Evolutionary conservation across 306 rosid genomes (phyloP).

Genomic region (Prunus mira): DNA sequence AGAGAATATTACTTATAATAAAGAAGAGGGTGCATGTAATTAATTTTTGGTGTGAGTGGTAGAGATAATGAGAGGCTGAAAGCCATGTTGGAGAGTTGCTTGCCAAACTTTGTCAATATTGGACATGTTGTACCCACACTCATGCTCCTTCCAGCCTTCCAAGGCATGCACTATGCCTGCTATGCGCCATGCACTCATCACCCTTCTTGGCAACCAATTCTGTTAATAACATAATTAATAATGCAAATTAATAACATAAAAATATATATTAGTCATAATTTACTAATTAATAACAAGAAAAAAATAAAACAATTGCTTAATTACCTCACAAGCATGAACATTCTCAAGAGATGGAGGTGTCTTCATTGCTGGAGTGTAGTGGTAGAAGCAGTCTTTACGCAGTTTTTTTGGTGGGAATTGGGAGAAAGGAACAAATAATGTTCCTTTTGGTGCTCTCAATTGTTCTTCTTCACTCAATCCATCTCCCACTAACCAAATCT

Average conservation of each 20-base stretch:
- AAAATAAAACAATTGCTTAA: background rate
- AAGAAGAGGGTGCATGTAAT: no score
- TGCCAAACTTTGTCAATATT: constrained; percentile 53
- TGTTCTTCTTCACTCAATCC: constrained; percentile 44
- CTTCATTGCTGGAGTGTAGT: constrained; percentile 61
- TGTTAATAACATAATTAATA: background rate
- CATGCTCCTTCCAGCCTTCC: constrained; percentile 70
- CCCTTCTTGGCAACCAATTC: constrained; percentile 76
- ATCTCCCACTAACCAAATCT: constrained; percentile 72
- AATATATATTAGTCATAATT: no score
- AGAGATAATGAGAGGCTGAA: constrained; percentile 34
- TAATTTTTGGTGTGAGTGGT: background rate
- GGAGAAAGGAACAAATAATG: constrained; percentile 56
- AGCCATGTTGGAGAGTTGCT: constrained; percentile 64
- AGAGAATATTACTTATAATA: no score
- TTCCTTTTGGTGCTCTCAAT: constrained; percentile 53
- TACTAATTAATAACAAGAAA: no score
- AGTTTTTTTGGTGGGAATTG: constrained; percentile 56
- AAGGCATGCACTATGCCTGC: constrained; percentile 71
- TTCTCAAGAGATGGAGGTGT: constrained; percentile 47
- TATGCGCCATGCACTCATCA: constrained; percentile 77
- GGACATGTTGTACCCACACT: constrained; percentile 45
- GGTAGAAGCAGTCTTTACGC: constrained; percentile 62
- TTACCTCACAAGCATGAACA: constrained; percentile 67
- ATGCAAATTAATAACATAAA: background rate